phyloP scores from a whole-genome alignment of 805 yeast species.

The Suhomyces emberorum region DNA sequence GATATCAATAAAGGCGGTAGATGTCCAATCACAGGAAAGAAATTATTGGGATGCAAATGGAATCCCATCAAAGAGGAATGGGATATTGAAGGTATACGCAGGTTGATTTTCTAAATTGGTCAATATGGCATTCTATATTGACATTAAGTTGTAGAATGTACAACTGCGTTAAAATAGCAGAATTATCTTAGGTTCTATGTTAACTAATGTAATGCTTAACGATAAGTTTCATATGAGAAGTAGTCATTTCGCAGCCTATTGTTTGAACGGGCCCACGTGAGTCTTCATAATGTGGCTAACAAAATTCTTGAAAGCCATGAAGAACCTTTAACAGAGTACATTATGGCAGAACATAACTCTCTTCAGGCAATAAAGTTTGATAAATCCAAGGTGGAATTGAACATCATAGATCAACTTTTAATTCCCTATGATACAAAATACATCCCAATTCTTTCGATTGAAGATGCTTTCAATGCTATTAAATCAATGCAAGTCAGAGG shows the following conservation, averaged over 20 bases:
- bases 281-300: too few relatives aligned
- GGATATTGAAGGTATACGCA: slow-evolving; percentile 72
- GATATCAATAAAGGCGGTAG: slow-evolving; percentile 55
- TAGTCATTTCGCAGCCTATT: not conserved
- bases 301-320: too few relatives aligned
- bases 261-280: too few relatives aligned
- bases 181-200: too few relatives aligned
- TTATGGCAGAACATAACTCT: too few relatives aligned
- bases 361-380: slow-evolving; percentile 68
- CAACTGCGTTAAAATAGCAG: too few relatives aligned
- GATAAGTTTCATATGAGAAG: too few relatives aligned
- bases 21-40: slow-evolving; percentile 81
- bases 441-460: slow-evolving; percentile 56
- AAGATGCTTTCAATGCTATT: slow-evolving; percentile 81
- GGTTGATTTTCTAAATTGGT: slow-evolving; percentile 59
- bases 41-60: slow-evolving; percentile 67
- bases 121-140: too few relatives aligned
- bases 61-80: slow-evolving; percentile 56
- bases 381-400: slow-evolving; percentile 41
- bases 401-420: slow-evolving; percentile 74
- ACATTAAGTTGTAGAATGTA: too few relatives aligned
- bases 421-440: slow-evolving; percentile 80
- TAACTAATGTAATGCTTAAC: not conserved
- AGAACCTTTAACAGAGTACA: not conserved
- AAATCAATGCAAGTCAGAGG: slow-evolving; percentile 93